Evolutionary conservation across 352 stramenopile genomes (phyloP), one percentile per base, ranked within the genome.

Genomic region (Phytophthora boehmeriae): DNA sequence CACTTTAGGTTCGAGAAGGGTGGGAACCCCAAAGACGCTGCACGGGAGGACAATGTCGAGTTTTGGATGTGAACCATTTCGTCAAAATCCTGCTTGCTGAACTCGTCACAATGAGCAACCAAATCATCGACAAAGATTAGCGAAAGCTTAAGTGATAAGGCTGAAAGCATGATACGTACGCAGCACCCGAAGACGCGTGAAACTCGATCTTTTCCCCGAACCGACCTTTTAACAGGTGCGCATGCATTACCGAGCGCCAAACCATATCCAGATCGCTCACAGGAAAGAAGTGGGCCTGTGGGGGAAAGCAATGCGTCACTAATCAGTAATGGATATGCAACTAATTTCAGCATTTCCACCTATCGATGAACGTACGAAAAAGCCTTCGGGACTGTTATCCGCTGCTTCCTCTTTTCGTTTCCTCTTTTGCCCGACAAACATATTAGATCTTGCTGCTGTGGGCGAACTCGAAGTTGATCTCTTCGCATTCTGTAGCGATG

Each of bases 51-150:
- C 39, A 61, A 61, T 4, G 67, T 49, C 42, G 67, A 88, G 20
- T 54, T 80, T 38, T 92, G 75, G n/a, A 89, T 73, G 49, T 93
- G 80, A 68, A 86, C 86, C 39, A 93, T 61, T 46, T 93, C 84
- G 58, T 93, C 84, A 65, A 93, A 93, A 46, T 92, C 80, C 16
- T 69, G 76, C 59, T 69, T 76, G 45, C 74, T 71, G 53, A 80
- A 88, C 90, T 54, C 14, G 23, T n/a, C 30, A 44, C 22, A 54
- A n/a, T 19, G 45, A 41, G 35, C 16, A 35, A 49, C 34, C 17
- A 54, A 27, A 35, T 56, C 16, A 46, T 13, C 14, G n/a, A n/a
- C n/a, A n/a, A n/a, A n/a, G n/a, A n/a, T n/a, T n/a, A n/a, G n/a
- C n/a, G n/a, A n/a, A n/a, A n/a, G n/a, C n/a, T n/a, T n/a, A n/a